Evolutionary conservation across 352 stramenopile species (phyloP), one percentile per base, ranked within the genome.

Genomic region (Pythium guiyangense): DNA sequence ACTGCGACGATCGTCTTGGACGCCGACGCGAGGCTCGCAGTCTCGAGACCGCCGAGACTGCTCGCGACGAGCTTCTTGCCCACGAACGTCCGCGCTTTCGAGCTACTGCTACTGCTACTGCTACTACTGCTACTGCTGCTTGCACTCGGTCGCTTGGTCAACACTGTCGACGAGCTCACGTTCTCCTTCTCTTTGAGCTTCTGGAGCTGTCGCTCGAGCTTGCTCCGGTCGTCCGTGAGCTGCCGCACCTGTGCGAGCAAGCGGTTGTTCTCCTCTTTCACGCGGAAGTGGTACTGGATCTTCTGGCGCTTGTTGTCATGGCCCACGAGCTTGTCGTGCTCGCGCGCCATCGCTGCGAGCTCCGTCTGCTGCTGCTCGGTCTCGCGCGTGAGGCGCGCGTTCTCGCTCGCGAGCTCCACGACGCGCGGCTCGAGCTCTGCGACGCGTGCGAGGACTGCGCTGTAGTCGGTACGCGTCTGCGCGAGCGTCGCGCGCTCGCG

Each of bases 181-280:
- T 91, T 91, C 47, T 91, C 81, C 59, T 91, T 90, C 57, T 90
- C 79, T 53, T 82, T 87, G 31, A 88, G 52, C 54, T 78, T 83
- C 56, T 79, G 61, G 14, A 88, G 46, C 6, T 63, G 63, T 0
- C 69, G 68, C 52, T 84, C 65, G 18, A 91, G 52, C 54, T 82
- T 83, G 39, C 72, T 66, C 50, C 86, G 85, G 18, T 88, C 73
- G 15, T 90, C 78, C 5, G 76, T 86, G 44, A 90, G 62, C 22
- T 80, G 69, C 10, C 73, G 74, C 22, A 92, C 71, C n/a, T 90
- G 74, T 14, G 78, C 64, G n/a, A 87, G 58, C 18, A 93, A 59
- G 25, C 79, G 73, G 43, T 93, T 93, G 63, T 90, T 90, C 53
- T 93, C 79, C 34, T 91, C 83, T 54, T 93, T 93, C 18, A 93